Conservation (phyloP, 164 flowering plant genomes). For the Umbellularia californica region DNA sequence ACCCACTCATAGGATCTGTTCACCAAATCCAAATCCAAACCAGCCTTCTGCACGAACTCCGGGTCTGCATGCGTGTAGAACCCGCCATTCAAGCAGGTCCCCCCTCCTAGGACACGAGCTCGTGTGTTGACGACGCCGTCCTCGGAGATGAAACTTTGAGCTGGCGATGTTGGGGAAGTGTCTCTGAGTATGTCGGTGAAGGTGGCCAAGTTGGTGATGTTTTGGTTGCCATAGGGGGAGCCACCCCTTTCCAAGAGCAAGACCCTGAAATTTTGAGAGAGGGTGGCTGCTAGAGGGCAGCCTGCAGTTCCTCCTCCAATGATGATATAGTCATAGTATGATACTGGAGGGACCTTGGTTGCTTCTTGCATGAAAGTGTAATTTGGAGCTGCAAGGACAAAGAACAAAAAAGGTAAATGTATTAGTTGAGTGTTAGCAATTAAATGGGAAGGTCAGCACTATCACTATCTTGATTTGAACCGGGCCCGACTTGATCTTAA, state of each 20-base stretch:
- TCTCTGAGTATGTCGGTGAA: slow-evolving; percentile 37
- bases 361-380: slow-evolving; percentile 53
- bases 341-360: slow-evolving; percentile 37
- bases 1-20: slow-evolving; percentile 70
- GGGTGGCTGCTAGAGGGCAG: slow-evolving; percentile 82
- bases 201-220: slow-evolving; percentile 34
- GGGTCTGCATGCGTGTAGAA: slow-evolving; percentile 56
- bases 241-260: slow-evolving; percentile 75
- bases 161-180: slow-evolving; percentile 37
- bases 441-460: too few relatives aligned
- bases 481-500: too few relatives aligned
- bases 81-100: slow-evolving; percentile 68
- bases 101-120: slow-evolving; percentile 73
- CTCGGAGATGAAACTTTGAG: slow-evolving; percentile 61
- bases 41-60: slow-evolving; percentile 25
- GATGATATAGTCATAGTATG: slow-evolving; percentile 57
- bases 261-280: slow-evolving; percentile 50
- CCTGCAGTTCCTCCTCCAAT: slow-evolving; percentile 93
- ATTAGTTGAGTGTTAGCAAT: too few relatives aligned
- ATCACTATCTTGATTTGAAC: too few relatives aligned
- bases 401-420: neutral
- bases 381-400: slow-evolving; percentile 46
- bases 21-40: slow-evolving; percentile 46
- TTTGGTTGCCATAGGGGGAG: slow-evolving; percentile 53
- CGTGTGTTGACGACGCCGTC: slow-evolving; percentile 71